Conservation (phyloP, 2,329 filamentous ascomycete genomes). For the Chrysoporthe cubensis region DNA sequence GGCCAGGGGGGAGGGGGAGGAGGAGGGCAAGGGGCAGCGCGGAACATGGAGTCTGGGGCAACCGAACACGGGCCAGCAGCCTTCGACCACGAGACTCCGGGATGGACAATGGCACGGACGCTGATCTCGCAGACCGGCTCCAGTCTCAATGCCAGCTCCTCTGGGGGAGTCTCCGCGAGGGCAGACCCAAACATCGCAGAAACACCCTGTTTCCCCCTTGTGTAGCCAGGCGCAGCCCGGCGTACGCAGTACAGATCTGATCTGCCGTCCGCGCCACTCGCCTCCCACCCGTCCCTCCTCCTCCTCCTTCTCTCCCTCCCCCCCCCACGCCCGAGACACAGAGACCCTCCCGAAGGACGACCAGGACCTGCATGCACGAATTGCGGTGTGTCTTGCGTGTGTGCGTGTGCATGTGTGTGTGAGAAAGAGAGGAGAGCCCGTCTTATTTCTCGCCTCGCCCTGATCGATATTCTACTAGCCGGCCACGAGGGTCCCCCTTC, state of each 20-base stretch:
- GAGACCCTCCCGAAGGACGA: not conserved
- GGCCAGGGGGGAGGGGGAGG: not conserved
- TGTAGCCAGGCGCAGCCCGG: not conserved
- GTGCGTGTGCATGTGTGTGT: too few relatives aligned
- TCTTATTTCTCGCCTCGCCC: not conserved
- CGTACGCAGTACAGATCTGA: not conserved
- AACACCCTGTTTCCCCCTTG: conserved; percentile 1
- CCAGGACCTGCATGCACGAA: conserved; percentile 11
- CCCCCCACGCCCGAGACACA: not conserved
- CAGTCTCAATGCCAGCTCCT: conserved; percentile 8
- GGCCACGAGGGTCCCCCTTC: not conserved
- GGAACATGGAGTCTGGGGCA: conserved; percentile 3
- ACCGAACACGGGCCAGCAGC: not conserved
- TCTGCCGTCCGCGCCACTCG: conserved; percentile 1
- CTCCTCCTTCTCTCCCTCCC: not conserved
- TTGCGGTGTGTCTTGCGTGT: not conserved
- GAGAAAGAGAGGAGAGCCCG: not conserved
- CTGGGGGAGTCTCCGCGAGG: not conserved
- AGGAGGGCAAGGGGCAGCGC: not conserved
- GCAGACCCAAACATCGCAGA: conserved; percentile 6
- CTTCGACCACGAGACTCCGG: conserved; percentile 9
- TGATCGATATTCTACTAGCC: not conserved
- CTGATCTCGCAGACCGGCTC: not conserved
- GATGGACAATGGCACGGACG: conserved; percentile 12
- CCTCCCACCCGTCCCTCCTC: not conserved